Percentiles rank a stretch among this genome's conserved stretches.
phyloP scores from a whole-genome alignment of 2,329 filamentous ascomycete genomes.

The Lasiodiplodia hormozganensis region DNA sequence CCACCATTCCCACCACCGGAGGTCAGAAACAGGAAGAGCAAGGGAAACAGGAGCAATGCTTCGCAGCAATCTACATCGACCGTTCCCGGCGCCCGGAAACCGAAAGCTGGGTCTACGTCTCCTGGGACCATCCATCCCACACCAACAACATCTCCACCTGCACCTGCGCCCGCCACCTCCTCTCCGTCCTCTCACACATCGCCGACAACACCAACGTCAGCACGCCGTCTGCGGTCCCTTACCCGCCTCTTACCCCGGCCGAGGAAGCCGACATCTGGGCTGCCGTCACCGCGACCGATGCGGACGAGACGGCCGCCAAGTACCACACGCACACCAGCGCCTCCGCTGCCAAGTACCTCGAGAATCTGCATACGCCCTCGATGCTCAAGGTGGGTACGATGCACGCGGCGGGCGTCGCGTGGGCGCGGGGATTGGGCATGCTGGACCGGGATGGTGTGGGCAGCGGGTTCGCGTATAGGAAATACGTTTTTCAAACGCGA shows the following conservation, averaged over 20 bases:
- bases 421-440: constrained; percentile 36
- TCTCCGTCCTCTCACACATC: constrained; percentile 23
- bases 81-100: constrained; percentile 67
- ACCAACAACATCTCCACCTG: neutral
- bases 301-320: neutral
- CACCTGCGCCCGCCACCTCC: constrained; percentile 33
- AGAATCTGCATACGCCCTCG: constrained; percentile 39
- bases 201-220: neutral
- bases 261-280: neutral
- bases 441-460: constrained; percentile 42
- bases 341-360: constrained; percentile 37
- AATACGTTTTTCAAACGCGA: constrained; percentile 62
- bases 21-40: neutral
- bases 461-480: constrained; percentile 49
- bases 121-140: constrained; percentile 2
- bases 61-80: constrained; percentile 68
- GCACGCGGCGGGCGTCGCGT: constrained; percentile 41
- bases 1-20: constrained; percentile 14
- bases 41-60: constrained; percentile 40
- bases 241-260: neutral
- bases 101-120: constrained; percentile 66
- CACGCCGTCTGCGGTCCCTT: neutral
- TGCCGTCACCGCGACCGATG: constrained; percentile 1
- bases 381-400: constrained; percentile 55
- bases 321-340: constrained; percentile 14